Conservation (phyloP, 345 rosid species). For the Pseudoturritis turrita region DNA sequence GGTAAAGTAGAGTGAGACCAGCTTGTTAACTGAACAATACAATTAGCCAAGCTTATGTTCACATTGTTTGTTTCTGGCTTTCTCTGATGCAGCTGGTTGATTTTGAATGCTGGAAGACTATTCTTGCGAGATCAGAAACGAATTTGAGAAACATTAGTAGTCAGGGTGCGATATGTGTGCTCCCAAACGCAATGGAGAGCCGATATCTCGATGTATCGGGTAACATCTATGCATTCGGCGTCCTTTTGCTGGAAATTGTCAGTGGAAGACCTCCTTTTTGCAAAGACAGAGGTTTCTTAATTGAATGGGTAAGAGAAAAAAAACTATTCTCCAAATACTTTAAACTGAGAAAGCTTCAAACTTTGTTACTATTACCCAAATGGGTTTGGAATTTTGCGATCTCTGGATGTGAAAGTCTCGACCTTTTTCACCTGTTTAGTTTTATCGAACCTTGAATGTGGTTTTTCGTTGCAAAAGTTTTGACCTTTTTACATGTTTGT, state of each 20-base stretch:
- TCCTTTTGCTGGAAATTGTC: conserved; percentile 77
- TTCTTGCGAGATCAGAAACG: conserved; percentile 84
- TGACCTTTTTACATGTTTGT: not conserved
- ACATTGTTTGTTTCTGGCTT: not conserved
- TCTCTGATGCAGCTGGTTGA: conserved; percentile 71
- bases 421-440: not conserved
- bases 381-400: not conserved
- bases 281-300: conserved; percentile 82
- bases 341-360: not conserved
- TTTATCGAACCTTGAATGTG: not conserved
- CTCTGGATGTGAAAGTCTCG: not conserved
- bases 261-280: conserved; percentile 90
- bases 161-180: conserved; percentile 79
- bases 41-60: conserved; percentile 6
- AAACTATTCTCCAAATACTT: not conserved
- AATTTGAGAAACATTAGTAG: conserved; percentile 65
- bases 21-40: not conserved
- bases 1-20: conserved; percentile 39
- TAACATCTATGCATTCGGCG: conserved; percentile 81
- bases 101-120: conserved; percentile 95
- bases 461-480: not conserved
- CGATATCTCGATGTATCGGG: conserved; percentile 80
- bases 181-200: conserved; percentile 65
- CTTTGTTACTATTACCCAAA: not conserved
- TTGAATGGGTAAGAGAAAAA: conserved; percentile 67